These are phyloP conservation scores for Venturia carpophila DNA, from an alignment of 2,329 filamentous ascomycete species.

Conservation along the genomic window DNA sequence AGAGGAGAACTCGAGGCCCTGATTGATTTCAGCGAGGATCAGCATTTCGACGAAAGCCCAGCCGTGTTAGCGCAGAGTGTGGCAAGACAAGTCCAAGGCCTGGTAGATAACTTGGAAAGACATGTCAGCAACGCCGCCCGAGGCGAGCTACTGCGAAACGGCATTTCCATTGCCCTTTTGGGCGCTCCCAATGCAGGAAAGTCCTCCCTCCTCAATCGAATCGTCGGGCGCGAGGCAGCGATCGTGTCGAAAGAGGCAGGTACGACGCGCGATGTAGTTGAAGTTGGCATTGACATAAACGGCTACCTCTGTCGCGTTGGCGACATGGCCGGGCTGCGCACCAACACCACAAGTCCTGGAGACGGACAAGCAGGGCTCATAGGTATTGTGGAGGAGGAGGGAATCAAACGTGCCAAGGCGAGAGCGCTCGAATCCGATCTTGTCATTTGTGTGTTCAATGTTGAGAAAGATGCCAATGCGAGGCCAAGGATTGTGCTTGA, in stretches of 20 bases:
- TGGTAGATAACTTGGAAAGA: constrained; percentile 55
- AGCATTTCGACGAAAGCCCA: constrained; percentile 89
- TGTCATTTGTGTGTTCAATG: constrained; percentile 69
- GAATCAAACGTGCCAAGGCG: constrained; percentile 76
- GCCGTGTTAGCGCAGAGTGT: constrained; percentile 64
- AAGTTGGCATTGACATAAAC: constrained; percentile 79
- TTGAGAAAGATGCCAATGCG: constrained; percentile 48
- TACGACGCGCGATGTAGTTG: constrained; percentile 88
- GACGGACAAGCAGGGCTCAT: constrained; percentile 37
- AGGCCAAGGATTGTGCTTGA: constrained; percentile 37
- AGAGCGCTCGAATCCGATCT: constrained; percentile 79
- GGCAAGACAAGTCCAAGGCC: constrained; percentile 50
- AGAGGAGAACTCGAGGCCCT: constrained; percentile 88
- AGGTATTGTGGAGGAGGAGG: constrained; percentile 76
- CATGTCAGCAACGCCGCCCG: constrained; percentile 72
- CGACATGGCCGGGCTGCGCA: constrained; percentile 84
- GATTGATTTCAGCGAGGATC: constrained; percentile 95
- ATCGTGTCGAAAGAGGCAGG: constrained; percentile 92
- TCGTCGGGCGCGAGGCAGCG: constrained; percentile 86
- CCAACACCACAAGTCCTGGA: constrained; percentile 27
- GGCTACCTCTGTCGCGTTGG: constrained; percentile 92
- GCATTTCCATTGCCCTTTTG: constrained; percentile 77
- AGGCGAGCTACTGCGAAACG: constrained; percentile 74
- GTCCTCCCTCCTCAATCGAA: constrained; percentile 81
- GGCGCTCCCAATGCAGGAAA: constrained; percentile 94